These are phyloP conservation scores for Entomortierella beljakovae DNA, from an alignment of 192 early-diverging fungal species.

Conservation along the genomic window DNA sequence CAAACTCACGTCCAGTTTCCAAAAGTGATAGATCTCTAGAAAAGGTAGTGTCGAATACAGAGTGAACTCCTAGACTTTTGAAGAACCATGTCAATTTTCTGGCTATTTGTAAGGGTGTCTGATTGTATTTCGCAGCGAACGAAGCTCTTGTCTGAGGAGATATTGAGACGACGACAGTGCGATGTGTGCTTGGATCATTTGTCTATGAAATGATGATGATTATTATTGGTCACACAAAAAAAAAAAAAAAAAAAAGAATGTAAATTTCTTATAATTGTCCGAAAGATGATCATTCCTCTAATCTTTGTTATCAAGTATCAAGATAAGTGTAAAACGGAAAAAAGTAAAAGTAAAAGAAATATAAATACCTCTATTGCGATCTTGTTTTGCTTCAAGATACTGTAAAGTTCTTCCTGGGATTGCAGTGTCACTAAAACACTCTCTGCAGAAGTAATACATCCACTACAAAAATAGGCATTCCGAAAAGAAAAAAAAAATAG, in stretches of 20 bases:
- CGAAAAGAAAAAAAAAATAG: background rate
- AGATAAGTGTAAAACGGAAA: background rate
- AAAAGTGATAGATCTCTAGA: slow-evolving; percentile 88
- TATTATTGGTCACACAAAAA: background rate
- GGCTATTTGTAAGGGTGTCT: slow-evolving; percentile 76
- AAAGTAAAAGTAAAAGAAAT: background rate
- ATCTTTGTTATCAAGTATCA: background rate
- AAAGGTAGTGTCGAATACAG: slow-evolving; percentile 92
- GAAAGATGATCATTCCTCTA: background rate
- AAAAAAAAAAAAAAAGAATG: too few relatives aligned
- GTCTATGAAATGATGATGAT: slow-evolving; percentile 9
- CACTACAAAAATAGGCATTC: slow-evolving; percentile 62
- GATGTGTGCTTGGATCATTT: slow-evolving; percentile 51
- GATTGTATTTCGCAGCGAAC: slow-evolving; percentile 85
- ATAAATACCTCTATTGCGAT: slow-evolving; percentile 47
- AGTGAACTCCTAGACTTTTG: slow-evolving; percentile 84
- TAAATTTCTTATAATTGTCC: too few relatives aligned
- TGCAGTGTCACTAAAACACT: slow-evolving; percentile 93
- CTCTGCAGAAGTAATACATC: slow-evolving; percentile 98
- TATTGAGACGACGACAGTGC: slow-evolving; percentile 87
- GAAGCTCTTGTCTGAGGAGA: slow-evolving; percentile 93
- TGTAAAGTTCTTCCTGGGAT: slow-evolving; percentile 89
- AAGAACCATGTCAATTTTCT: slow-evolving; percentile 80
- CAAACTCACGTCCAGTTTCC: slow-evolving; percentile 91
- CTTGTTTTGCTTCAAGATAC: slow-evolving; percentile 71